Evolutionary conservation across 441 rosid species (phyloP), one percentile per base, ranked within the genome.

Genomic region (Codiaeum variegatum): DNA sequence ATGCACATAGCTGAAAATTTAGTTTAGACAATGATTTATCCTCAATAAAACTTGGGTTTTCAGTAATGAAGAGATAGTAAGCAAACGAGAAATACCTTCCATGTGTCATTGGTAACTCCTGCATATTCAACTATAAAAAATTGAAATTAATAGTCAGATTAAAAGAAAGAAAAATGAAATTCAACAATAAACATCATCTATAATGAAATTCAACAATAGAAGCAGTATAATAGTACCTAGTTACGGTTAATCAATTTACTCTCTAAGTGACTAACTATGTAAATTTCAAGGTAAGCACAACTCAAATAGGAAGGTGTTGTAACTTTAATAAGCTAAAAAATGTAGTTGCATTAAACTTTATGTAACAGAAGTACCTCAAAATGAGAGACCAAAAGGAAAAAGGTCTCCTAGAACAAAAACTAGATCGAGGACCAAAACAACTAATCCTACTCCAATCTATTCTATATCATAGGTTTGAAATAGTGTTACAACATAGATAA

Each of bases 371-470:
- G n/a, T n/a, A n/a, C n/a, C n/a, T n/a, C n/a, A n/a, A n/a, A n/a
- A n/a, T n/a, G n/a, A n/a, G n/a, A n/a, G n/a, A n/a, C 84, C 84
- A 0, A 87, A 83, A 58, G 97, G 99, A 76, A 94, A 91, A 88
- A 90, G 92, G 83, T 94, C 99, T 69, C 99, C 99, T 29, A 92
- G 88, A 76, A 97, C 88, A 78, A 94, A 94, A 76, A 91, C 93
- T 80, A 94, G 84, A 80, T 97, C 99, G 70, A 94, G 92, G 80
- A 90, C 88, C 73, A 82, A 85, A 76, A 92, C 97, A 79, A 96
- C 96, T 67, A 90, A 82, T 75, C 99, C 99, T 60, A 87, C 89
- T 75, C 98, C 98, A 76, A 94, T 85, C 98, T 94, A 80, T 63
- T 67, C 77, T 76, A 74, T 46, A 42, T 69, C 52, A 54, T 55